Percentiles rank a stretch among this genome's conserved stretches.
Conservation (phyloP, 768 basidiomycete genomes). For the Suillus alpinus region DNA sequence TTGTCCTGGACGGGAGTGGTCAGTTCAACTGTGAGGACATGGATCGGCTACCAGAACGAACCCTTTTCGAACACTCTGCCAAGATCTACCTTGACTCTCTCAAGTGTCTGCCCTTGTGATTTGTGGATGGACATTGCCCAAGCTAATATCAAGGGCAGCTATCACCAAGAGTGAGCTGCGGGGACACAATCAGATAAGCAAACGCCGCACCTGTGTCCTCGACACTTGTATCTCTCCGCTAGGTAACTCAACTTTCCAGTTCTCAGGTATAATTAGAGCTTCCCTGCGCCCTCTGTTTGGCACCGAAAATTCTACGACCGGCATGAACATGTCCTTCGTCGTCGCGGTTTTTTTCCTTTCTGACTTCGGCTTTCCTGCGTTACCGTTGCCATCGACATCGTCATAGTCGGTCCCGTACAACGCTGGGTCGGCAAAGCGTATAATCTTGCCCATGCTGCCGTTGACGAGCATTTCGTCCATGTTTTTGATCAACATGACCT, state of each 20-base stretch:
- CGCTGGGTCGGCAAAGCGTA: conserved; percentile 64
- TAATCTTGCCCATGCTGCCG: conserved; percentile 86
- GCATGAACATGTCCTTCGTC: conserved; percentile 43
- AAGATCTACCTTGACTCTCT: conserved; percentile 92
- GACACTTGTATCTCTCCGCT: conserved; percentile 80
- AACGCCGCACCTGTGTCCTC: conserved; percentile 65
- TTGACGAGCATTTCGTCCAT: conserved; percentile 89
- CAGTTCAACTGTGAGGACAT: conserved; percentile 6
- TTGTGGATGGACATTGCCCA: conserved; percentile 99
- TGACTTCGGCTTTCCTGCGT: conserved; percentile 31
- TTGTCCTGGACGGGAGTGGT: conserved; percentile 51
- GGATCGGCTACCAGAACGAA: conserved; percentile 20
- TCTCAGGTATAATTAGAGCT: conserved; percentile 64
- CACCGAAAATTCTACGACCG: conserved; percentile 76
- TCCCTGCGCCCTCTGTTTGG: conserved; percentile 54
- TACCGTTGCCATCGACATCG: conserved; percentile 32
- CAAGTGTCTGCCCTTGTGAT: conserved; percentile 94
- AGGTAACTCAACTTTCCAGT: conserved; percentile 87
- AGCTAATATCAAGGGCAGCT: conserved; percentile 85
- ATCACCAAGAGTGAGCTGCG: not conserved
- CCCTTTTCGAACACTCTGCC: conserved; percentile 92
- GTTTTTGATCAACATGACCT: conserved; percentile 97
- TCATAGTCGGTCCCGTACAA: conserved; percentile 43
- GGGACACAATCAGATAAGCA: not conserved
- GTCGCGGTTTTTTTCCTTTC: conserved; percentile 20